Evolutionary conservation across 1,284 basidiomycete genomes (phyloP).

Genomic region (Malassezia equina): DNA sequence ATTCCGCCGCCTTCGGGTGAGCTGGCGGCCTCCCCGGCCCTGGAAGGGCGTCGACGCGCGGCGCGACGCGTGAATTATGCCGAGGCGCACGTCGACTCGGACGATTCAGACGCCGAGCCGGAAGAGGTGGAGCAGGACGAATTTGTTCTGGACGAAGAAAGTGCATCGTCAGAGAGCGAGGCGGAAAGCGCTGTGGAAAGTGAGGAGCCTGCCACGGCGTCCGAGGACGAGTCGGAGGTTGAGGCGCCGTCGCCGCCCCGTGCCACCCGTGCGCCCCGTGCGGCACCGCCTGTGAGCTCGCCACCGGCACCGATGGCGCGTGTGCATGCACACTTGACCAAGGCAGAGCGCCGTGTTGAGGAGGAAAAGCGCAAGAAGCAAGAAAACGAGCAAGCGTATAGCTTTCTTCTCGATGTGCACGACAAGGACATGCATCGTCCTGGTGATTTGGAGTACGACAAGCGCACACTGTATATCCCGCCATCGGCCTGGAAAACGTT

Average conservation of each 20-base stretch:
- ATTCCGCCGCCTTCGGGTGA: slow-evolving; percentile 12
- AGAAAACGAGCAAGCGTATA: slow-evolving; percentile 66
- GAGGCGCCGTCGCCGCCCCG: background rate
- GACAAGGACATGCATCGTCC: slow-evolving; percentile 78
- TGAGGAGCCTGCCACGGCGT: slow-evolving; percentile 10
- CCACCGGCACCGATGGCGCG: background rate
- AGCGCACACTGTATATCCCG: slow-evolving; percentile 76
- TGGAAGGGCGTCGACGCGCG: slow-evolving; percentile 8
- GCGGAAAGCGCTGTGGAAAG: slow-evolving; percentile 7
- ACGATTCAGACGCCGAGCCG: slow-evolving; percentile 4
- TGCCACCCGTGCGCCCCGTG: background rate
- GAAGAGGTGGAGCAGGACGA: slow-evolving; percentile 7
- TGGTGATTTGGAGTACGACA: slow-evolving; percentile 79
- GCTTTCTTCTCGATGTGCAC: slow-evolving; percentile 65
- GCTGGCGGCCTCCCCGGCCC: background rate
- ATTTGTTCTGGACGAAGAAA: slow-evolving; percentile 10
- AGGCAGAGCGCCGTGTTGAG: slow-evolving; percentile 63
- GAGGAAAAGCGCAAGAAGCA: slow-evolving; percentile 58
- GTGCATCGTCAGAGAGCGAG: background rate
- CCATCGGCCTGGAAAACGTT: slow-evolving; percentile 68
- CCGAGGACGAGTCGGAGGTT: background rate
- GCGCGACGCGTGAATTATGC: slow-evolving; percentile 11
- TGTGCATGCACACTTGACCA: slow-evolving; percentile 59
- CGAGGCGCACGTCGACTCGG: slow-evolving; percentile 2
- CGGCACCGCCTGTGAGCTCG: background rate